Evolutionary conservation across 139 green algal species (phyloP).

Genomic region (Tetradesmus obliquus): DNA sequence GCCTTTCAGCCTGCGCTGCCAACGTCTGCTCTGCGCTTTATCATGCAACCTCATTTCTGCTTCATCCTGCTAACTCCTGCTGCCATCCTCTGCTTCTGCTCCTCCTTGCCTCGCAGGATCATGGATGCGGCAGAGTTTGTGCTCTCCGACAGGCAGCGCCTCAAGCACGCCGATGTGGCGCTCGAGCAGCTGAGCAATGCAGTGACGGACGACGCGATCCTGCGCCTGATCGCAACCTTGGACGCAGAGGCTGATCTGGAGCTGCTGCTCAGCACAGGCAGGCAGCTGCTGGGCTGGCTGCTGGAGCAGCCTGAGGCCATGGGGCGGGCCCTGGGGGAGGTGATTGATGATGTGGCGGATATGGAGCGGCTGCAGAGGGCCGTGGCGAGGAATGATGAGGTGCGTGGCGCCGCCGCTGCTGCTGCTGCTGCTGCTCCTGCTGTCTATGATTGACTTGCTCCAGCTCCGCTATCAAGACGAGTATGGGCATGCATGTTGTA

Average conservation of each 20-base stretch:
- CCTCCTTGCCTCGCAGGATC: neutral
- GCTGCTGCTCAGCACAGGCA: neutral
- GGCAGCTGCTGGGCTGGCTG: constrained; percentile 2
- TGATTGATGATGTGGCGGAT: constrained; percentile 9
- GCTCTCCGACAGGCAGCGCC: constrained; percentile 1
- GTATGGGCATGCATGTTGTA: too few relatives aligned
- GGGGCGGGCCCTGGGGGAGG: neutral
- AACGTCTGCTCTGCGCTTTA: too few relatives aligned
- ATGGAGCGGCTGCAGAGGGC: neutral
- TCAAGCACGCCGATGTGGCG: neutral
- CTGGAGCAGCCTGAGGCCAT: neutral
- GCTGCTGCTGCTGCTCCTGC: too few relatives aligned
- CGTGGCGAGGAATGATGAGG: constrained; percentile 18
- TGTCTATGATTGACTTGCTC: too few relatives aligned
- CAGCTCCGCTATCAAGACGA: too few relatives aligned
- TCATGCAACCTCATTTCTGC: too few relatives aligned
- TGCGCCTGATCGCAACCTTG: constrained; percentile 10
- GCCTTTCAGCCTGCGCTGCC: too few relatives aligned
- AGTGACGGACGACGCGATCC: neutral
- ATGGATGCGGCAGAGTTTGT: constrained; percentile 37
- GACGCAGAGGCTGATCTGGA: constrained; percentile 25
- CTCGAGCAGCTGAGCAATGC: constrained; percentile 7
- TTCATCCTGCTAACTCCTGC: neutral
- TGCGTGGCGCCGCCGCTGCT: neutral
- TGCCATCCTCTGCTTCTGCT: neutral